Evolutionary conservation across 2,329 filamentous ascomycete species (phyloP).

Genomic region (Exophiala mesophila): DNA sequence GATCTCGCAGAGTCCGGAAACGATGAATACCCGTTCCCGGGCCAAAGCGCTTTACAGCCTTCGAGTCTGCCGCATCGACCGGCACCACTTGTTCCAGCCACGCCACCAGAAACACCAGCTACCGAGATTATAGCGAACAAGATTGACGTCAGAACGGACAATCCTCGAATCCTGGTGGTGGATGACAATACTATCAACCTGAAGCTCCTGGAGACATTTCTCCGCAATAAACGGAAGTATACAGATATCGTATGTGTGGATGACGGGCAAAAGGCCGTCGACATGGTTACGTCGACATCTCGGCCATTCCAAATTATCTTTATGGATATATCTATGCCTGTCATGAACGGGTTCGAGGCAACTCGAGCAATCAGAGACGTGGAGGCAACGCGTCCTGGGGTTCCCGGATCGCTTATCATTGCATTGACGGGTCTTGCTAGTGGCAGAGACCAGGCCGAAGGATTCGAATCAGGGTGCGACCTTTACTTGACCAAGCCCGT

Average conservation of each 20-base stretch:
- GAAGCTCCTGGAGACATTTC: slow-evolving; percentile 36
- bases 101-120: not conserved
- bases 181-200: slow-evolving; percentile 42
- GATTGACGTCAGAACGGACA: not conserved
- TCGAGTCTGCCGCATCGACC: not conserved
- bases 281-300: slow-evolving; percentile 31
- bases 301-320: slow-evolving; percentile 38
- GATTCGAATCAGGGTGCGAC: slow-evolving; percentile 33
- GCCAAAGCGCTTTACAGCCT: not conserved
- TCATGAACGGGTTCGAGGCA: slow-evolving; percentile 43
- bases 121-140: not conserved
- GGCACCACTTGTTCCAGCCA: not conserved
- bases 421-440: slow-evolving; percentile 35
- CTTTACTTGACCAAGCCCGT: slow-evolving; percentile 36
- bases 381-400: slow-evolving; percentile 16
- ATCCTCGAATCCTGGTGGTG: slow-evolving; percentile 32
- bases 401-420: slow-evolving; percentile 29
- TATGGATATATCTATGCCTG: slow-evolving; percentile 47
- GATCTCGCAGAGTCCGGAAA: slow-evolving; percentile 11
- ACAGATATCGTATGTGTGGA: slow-evolving; percentile 34
- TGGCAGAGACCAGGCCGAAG: slow-evolving; percentile 30
- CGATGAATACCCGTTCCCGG: slow-evolving; percentile 13
- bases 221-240: slow-evolving; percentile 33
- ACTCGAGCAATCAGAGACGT: slow-evolving; percentile 40
- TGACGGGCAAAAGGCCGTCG: slow-evolving; percentile 37